Evolutionary conservation across 176 grass and related monocot species (phyloP).

Genomic region (Oryza brachyantha): DNA sequence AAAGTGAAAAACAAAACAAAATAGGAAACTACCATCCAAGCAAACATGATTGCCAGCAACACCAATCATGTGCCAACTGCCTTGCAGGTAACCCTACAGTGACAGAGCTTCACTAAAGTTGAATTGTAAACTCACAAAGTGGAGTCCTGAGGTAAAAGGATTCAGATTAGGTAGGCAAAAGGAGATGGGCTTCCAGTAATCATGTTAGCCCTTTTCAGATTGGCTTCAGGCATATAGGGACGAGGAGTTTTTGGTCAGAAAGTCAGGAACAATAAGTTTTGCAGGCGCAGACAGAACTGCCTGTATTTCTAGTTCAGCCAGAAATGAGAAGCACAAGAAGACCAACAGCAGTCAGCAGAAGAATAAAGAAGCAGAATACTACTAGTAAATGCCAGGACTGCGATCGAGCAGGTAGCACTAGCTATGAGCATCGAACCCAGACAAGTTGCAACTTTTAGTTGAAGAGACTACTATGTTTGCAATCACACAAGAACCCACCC

Average conservation of each 20-base stretch:
- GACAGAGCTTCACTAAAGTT: conserved; percentile 17
- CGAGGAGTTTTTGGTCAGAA: conserved; percentile 31
- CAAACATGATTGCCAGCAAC: conserved; percentile 23
- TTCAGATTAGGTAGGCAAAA: conserved; percentile 35
- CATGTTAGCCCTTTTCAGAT: conserved; percentile 42
- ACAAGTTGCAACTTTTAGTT: conserved; percentile 3
- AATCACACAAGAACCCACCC: conserved; percentile 15
- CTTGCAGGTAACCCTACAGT: conserved; percentile 28
- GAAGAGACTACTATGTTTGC: not conserved
- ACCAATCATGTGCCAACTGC: conserved; percentile 25
- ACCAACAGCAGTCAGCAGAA: not conserved
- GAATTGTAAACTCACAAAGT: conserved; percentile 32
- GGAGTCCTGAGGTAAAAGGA: not conserved
- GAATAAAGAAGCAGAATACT: not conserved
- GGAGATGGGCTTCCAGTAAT: conserved; percentile 12
- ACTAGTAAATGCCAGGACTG: conserved; percentile 37
- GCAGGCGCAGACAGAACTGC: conserved; percentile 13
- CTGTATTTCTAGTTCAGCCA: conserved; percentile 8
- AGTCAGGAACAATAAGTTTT: conserved; percentile 14
- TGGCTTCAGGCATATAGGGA: conserved; percentile 26
- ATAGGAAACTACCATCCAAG: conserved; percentile 16
- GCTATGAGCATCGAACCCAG: conserved; percentile 27
- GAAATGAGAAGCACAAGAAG: conserved; percentile 17
- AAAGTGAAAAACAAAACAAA: not conserved
- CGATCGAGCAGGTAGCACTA: conserved; percentile 11